Conservation (phyloP, 352 stramenopile species). For the Phytopythium boreale region DNA sequence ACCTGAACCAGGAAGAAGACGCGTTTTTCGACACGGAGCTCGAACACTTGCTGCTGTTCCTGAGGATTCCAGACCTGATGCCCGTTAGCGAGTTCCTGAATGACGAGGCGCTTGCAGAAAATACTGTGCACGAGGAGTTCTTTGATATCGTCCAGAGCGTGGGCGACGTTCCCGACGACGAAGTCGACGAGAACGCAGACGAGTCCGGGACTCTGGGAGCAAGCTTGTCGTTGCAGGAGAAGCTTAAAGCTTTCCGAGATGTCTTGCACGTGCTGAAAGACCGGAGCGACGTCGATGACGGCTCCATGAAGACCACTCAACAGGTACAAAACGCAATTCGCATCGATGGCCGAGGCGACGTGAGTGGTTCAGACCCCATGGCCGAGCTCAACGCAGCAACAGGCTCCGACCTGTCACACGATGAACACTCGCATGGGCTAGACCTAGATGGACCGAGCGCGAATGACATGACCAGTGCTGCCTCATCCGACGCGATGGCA, state of each 20-base stretch:
- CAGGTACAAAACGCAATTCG: constrained; percentile 66
- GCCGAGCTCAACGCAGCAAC: constrained; percentile 2
- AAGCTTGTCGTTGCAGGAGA: constrained; percentile 69
- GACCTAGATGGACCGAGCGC: constrained; percentile 15
- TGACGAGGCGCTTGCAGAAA: constrained; percentile 64
- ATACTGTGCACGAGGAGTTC: constrained; percentile 78
- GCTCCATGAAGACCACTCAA: constrained; percentile 47
- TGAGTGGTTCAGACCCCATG: constrained; percentile 10
- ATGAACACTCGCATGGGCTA: constrained; percentile 19
- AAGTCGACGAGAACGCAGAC: constrained; percentile 50
- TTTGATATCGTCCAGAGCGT: constrained; percentile 73
- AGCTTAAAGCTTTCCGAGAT: constrained; percentile 76
- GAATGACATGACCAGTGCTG: neutral
- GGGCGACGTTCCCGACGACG: constrained; percentile 67
- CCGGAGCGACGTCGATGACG: constrained; percentile 59
- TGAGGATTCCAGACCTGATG: constrained; percentile 56
- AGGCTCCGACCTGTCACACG: neutral
- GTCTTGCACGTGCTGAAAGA: constrained; percentile 75
- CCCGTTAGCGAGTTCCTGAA: constrained; percentile 69
- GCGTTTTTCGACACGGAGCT: constrained; percentile 60
- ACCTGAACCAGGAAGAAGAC: constrained; percentile 54
- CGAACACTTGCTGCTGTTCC: constrained; percentile 59
- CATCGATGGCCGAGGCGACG: constrained; percentile 38
- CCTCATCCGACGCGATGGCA: constrained; percentile 17
- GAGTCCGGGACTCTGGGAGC: constrained; percentile 20